Base-by-base conservation (phyloP, 2,329 filamentous ascomycete genomes). In the Fusarium sp. region DNA sequence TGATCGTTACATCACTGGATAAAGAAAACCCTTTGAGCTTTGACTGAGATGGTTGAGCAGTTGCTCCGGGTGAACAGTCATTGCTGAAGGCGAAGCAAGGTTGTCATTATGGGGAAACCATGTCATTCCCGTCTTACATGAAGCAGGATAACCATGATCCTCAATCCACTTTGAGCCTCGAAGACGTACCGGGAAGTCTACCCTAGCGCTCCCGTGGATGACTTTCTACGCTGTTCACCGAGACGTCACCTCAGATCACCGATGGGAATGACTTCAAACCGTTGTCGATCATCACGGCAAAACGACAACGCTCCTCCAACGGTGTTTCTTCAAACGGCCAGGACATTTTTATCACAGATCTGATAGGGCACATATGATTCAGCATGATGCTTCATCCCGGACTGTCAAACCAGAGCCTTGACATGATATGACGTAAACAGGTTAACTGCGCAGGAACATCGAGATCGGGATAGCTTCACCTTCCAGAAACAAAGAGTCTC, bases 141-240 rank as follows among this genome's bases (percentile, higher is more conserved):
- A 58, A 38, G 38, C 23, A 40, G 44, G 46, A 65, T 35, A 38
- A 38, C 28, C 35, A 54, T 18, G 50, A 47, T n/a, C 23, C 18
- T 64, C 44, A 50, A 25, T 23, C 42, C 30, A 35, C 32, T 54
- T 56, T 70, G 56, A 73, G 65, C 58, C 71, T 49, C 43, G 54
- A 62, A 42, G 12, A 56, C 46, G 42, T 52, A 53, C 52, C 63
- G 53, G 67, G 46, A 61, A 64, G 54, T 46, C 59, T 72, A 57
- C 42, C 52, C 64, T 74, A 74, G 71, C 71, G 67, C 35, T 72
- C 71, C 71, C 71, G 63, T 30, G 32, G 11, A 65, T 60, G 67
- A 47, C 25, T 23, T 47, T 46, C 37, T 58, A 32, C 28, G 53
- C 43, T 16, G 49, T 38, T 67, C 47, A 52, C 66, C 53, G 53